Percentiles rank a stretch among this genome's conserved stretches.
These are phyloP conservation scores for Pseudogymnoascus sp. DNA, from an alignment of 2,329 filamentous ascomycete genomes.

Conservation along the genomic window DNA sequence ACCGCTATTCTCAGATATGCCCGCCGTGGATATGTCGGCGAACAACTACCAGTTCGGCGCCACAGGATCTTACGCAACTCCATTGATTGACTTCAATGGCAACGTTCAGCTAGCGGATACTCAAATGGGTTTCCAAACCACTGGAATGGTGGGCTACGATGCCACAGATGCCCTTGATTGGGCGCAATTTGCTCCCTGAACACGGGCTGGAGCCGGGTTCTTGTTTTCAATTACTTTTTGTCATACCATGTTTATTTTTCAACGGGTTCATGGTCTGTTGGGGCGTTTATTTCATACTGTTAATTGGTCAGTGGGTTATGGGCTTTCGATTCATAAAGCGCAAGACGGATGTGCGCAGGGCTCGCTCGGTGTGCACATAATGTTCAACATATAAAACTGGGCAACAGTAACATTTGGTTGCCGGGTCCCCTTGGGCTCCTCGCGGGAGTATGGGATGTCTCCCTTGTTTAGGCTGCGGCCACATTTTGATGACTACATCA, in stretches of 20 bases:
- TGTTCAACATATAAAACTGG: slow-evolving; percentile 3
- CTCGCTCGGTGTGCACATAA: not conserved
- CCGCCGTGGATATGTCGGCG: not conserved
- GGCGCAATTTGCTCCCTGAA: not conserved
- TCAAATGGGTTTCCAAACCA: not conserved
- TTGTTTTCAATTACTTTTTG: slow-evolving; percentile 8
- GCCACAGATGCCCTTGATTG: not conserved
- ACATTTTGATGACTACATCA: not conserved
- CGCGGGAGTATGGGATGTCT: not conserved
- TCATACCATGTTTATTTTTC: not conserved
- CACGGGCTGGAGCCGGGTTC: not conserved
- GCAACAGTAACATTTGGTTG: not conserved
- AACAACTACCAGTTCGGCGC: not conserved
- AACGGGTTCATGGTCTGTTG: not conserved
- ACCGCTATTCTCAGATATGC: not conserved
- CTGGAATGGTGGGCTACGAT: not conserved
- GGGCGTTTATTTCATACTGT: not conserved
- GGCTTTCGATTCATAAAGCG: not conserved
- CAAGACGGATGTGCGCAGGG: not conserved
- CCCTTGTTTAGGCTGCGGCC: not conserved
- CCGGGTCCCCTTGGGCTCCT: not conserved
- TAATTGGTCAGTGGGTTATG: not conserved
- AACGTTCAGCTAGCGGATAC: not conserved
- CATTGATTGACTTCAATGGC: slow-evolving; percentile 1
- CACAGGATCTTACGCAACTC: not conserved